Evolutionary conservation across 805 yeast genomes (phyloP).

Genomic region (Pichia californica): DNA sequence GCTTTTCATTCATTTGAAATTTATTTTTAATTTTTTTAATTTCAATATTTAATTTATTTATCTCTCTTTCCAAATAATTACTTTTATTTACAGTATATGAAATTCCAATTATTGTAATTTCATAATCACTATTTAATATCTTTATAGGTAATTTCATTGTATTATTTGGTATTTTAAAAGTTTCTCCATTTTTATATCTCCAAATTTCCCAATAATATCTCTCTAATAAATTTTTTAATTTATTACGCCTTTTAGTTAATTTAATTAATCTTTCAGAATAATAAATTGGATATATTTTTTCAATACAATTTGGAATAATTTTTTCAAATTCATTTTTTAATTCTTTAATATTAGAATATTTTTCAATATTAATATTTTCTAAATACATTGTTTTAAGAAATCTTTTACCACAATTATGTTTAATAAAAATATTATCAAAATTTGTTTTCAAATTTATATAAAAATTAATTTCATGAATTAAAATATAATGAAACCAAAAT

Average conservation of each 20-base stretch:
- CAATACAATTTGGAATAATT: conserved; percentile 48
- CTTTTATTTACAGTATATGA: conserved; percentile 17
- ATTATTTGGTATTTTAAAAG: conserved; percentile 12
- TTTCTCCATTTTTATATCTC: conserved; percentile 14
- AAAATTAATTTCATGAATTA: conserved; percentile 49
- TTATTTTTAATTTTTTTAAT: conserved; percentile 12
- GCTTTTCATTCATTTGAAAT: conserved; percentile 1
- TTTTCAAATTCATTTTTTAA: conserved; percentile 28
- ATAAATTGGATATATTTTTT: conserved; percentile 54
- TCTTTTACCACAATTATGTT: conserved; percentile 16
- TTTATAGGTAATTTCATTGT: conserved; percentile 16
- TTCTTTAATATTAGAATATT: conserved; percentile 22
- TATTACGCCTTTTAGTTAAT: conserved; percentile 26
- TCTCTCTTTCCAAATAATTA: conserved; percentile 12
- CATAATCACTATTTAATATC: conserved; percentile 6
- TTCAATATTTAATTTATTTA: conserved; percentile 8
- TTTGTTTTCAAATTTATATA: conserved; percentile 44
- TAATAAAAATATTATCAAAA: conserved; percentile 28
- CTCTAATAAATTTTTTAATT: conserved; percentile 34
- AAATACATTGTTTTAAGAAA: conserved; percentile 30
- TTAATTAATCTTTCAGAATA: conserved; percentile 34
- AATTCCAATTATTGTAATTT: conserved; percentile 17
- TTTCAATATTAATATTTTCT: conserved; percentile 38
- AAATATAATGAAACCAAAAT: conserved; percentile 46
- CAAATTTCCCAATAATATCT: conserved; percentile 33